Percentiles rank a stretch among this genome's conserved stretches.
Evolutionary conservation across 441 rosid genomes (phyloP).

Genomic region (Pelargonium australe): DNA sequence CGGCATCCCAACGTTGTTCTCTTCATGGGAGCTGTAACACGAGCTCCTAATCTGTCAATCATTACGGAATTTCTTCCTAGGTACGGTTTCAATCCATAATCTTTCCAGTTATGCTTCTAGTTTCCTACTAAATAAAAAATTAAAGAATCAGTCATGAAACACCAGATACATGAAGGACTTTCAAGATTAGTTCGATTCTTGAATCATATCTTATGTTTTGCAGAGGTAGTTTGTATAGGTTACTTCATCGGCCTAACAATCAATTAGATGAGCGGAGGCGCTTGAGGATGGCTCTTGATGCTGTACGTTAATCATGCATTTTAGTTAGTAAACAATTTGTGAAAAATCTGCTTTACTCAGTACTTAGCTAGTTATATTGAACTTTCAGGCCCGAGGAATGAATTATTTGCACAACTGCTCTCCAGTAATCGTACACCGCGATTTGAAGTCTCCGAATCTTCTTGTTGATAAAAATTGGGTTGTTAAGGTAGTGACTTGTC

Average conservation of each 20-base stretch:
- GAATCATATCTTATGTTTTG: conserved; percentile 30
- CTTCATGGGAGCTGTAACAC: conserved; percentile 79
- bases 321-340: conserved; percentile 6
- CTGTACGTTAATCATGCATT: conserved; percentile 42
- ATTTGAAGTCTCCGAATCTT: conserved; percentile 93
- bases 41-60: conserved; percentile 69
- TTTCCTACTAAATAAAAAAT: too few species aligned
- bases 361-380: conserved; percentile 19
- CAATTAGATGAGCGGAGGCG: conserved; percentile 92
- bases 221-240: conserved; percentile 97
- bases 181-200: conserved; percentile 6
- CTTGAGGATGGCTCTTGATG: conserved; percentile 89
- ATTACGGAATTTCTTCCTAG: conserved; percentile 73
- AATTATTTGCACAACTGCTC: conserved; percentile 71
- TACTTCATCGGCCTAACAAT: conserved; percentile 83
- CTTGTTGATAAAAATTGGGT: conserved; percentile 96
- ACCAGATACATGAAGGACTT: too few species aligned
- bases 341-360: conserved; percentile 14
- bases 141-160: too few species aligned
- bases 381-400: conserved; percentile 81
- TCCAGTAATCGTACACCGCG: conserved; percentile 69
- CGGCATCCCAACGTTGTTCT: conserved; percentile 81
- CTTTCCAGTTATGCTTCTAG: too few species aligned
- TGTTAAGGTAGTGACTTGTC: conserved; percentile 54
- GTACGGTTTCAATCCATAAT: conserved; percentile 26